A percentile compares a stretch with the other conserved stretches of the same genome.
Evolutionary conservation across 108 stramenopile species (phyloP).

Genomic region (Skeletonema costatum): DNA sequence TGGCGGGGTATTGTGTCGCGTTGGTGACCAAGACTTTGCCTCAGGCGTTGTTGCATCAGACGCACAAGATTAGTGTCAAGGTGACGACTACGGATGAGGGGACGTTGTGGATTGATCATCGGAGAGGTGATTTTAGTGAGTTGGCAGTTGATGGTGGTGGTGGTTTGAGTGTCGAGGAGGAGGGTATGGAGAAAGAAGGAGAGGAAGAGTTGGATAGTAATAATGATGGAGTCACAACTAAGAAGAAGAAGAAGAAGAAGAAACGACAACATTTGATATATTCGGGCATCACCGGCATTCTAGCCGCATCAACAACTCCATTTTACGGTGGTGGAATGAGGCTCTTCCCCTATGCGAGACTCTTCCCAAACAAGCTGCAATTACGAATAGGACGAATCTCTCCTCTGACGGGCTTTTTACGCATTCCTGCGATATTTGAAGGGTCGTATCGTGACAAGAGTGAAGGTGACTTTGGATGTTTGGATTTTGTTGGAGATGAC

Average conservation of each 20-base stretch:
- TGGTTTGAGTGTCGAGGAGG: not conserved
- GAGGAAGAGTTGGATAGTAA: not conserved
- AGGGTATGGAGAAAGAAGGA: not conserved
- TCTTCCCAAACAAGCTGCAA: constrained; percentile 51
- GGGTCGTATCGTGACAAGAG: constrained; percentile 65
- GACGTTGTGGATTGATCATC: constrained; percentile 74
- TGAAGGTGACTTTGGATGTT: constrained; percentile 50
- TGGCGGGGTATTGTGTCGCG: constrained; percentile 70
- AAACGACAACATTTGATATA: constrained; percentile 44
- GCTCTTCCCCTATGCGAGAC: constrained; percentile 72
- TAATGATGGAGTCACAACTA: not conserved
- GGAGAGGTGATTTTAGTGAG: constrained; percentile 56
- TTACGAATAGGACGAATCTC: constrained; percentile 67
- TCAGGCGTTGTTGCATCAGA: constrained; percentile 41
- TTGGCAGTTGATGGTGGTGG: not conserved
- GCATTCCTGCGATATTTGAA: constrained; percentile 65
- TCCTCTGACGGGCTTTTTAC: constrained; percentile 58
- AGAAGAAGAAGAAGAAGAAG: not conserved
- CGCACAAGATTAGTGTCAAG: constrained; percentile 51
- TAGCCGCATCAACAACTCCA: constrained; percentile 63
- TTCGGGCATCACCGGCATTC: constrained; percentile 63
- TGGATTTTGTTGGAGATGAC: constrained; percentile 70
- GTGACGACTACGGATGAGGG: constrained; percentile 51
- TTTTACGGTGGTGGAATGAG: constrained; percentile 74
- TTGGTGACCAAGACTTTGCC: constrained; percentile 65